Evolutionary conservation across 176 grass and related monocot genomes (phyloP).

Genomic region (Cenchrus fungigraminus): DNA sequence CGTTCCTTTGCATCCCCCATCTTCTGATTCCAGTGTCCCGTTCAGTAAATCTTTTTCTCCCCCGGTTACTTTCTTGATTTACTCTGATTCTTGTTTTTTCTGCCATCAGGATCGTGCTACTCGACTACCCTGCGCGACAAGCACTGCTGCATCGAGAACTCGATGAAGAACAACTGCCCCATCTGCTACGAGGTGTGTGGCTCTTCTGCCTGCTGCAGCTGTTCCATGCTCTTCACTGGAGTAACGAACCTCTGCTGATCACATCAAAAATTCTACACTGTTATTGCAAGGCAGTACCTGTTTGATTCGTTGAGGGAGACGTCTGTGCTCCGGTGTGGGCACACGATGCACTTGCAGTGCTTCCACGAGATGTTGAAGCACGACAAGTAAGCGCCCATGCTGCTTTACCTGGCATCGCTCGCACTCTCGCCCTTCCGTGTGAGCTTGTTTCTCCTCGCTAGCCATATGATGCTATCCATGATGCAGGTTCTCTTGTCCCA

Average conservation of each 20-base stretch:
- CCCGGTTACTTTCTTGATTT: no score
- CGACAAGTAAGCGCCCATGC: constrained; percentile 75
- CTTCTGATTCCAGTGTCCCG: neutral
- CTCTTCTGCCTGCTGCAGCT: neutral
- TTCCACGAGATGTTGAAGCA: constrained; percentile 91
- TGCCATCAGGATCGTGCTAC: constrained; percentile 75
- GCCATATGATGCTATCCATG: neutral
- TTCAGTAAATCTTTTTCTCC: no score
- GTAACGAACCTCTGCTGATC: neutral
- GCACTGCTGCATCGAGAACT: constrained; percentile 81
- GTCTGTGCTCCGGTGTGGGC: constrained; percentile 80
- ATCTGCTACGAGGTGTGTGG: constrained; percentile 88
- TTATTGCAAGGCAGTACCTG: constrained; percentile 62
- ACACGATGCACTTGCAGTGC: constrained; percentile 84
- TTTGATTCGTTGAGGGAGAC: constrained; percentile 86
- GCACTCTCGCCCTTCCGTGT: constrained; percentile 21
- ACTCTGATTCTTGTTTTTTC: neutral
- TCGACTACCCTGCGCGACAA: constrained; percentile 62
- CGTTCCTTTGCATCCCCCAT: constrained; percentile 9
- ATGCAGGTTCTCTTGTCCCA: constrained; percentile 80
- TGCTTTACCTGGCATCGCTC: constrained; percentile 9
- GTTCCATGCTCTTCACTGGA: neutral
- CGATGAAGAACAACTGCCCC: constrained; percentile 87
- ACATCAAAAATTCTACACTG: neutral
- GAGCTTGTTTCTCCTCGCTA: constrained; percentile 9